A percentile compares a stretch with the other conserved stretches of the same genome.
phyloP scores from a whole-genome alignment of 805 yeast species.

The Kodamaea jinghongensis region DNA sequence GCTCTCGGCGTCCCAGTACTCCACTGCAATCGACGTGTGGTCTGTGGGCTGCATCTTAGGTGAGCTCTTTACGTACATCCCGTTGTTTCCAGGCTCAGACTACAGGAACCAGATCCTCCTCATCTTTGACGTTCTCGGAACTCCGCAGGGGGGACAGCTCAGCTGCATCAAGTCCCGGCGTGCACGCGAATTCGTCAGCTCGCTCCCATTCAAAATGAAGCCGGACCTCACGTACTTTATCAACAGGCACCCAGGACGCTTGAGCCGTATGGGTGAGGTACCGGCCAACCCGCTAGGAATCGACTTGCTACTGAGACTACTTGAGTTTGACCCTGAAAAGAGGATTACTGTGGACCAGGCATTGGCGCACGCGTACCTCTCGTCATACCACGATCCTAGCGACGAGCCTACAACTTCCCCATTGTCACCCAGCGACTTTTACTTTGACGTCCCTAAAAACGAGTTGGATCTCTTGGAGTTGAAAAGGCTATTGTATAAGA shows the following conservation, averaged over 20 bases:
- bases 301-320: slow-evolving; percentile 32
- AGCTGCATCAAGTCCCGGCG: slow-evolving; percentile 22
- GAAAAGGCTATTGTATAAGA: slow-evolving; percentile 9
- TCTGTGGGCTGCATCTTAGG: slow-evolving; percentile 77
- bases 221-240: slow-evolving; percentile 18
- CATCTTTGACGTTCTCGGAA: slow-evolving; percentile 67
- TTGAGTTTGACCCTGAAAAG: slow-evolving; percentile 68
- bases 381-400: slow-evolving; percentile 49
- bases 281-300: slow-evolving; percentile 26
- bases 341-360: slow-evolving; percentile 77
- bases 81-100: slow-evolving; percentile 74
- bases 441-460: slow-evolving; percentile 20
- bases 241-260: slow-evolving; percentile 20
- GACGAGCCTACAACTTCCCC: slow-evolving; percentile 30
- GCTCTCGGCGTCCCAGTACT: slow-evolving; percentile 68
- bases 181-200: slow-evolving; percentile 24
- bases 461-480: slow-evolving; percentile 9
- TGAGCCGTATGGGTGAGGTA: slow-evolving; percentile 13
- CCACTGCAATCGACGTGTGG: slow-evolving; percentile 79
- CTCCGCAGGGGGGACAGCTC: slow-evolving; percentile 45
- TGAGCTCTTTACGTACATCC: slow-evolving; percentile 59
- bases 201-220: slow-evolving; percentile 21
- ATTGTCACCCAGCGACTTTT: slow-evolving; percentile 25
- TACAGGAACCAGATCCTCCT: slow-evolving; percentile 65
- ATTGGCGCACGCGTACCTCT: slow-evolving; percentile 79